Evolutionary conservation across 2,329 filamentous ascomycete genomes (phyloP).

Genomic region (Madurella mycetomatis): DNA sequence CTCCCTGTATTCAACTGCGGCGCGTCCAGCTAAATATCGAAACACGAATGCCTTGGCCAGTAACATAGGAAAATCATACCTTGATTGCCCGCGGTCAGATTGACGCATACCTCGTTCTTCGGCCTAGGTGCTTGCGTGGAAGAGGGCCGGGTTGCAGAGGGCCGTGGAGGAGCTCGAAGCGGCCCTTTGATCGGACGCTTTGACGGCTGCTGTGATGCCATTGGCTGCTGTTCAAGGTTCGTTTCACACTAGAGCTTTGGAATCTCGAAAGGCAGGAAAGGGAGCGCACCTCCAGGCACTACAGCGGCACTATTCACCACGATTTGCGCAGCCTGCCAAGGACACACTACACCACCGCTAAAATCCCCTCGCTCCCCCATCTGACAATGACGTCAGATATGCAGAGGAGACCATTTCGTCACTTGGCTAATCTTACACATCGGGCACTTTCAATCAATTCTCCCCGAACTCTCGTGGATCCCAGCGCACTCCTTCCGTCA

Average conservation of each 20-base stretch:
- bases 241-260: background rate
- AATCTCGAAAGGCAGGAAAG: too few relatives aligned
- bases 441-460: too few relatives aligned
- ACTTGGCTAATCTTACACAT: too few relatives aligned
- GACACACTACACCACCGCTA: too few relatives aligned
- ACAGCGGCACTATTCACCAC: too few relatives aligned
- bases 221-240: background rate
- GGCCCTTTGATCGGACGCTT: conserved; percentile 9
- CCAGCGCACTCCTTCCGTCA: too few relatives aligned
- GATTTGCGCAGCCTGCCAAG: too few relatives aligned
- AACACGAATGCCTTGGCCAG: background rate
- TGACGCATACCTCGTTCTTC: conserved; percentile 13
- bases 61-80: background rate
- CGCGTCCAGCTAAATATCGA: background rate
- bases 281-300: too few relatives aligned
- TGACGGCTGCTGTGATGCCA: background rate
- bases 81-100: background rate
- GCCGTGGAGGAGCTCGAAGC: conserved; percentile 4
- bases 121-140: conserved; percentile 9
- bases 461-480: too few relatives aligned
- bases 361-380: too few relatives aligned
- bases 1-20: conserved; percentile 3
- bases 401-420: too few relatives aligned
- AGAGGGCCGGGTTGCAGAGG: background rate
- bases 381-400: too few relatives aligned